Percentiles rank a stretch among this genome's conserved stretches.
phyloP scores from a whole-genome alignment of 805 yeast genomes.

The Komagataella pseudopastoris region DNA sequence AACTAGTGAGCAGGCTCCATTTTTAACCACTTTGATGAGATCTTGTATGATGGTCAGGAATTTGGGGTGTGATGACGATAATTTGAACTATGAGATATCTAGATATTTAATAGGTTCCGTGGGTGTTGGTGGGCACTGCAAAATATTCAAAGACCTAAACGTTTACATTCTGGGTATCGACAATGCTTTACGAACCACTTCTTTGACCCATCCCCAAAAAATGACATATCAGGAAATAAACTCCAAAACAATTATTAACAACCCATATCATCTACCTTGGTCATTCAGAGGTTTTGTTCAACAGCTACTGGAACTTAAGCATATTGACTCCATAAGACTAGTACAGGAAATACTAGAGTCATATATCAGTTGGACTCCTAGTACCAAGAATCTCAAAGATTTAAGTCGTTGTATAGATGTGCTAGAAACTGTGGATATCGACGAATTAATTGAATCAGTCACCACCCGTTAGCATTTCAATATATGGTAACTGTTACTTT shows the following conservation, averaged over 20 bases:
- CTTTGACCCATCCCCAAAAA: constrained; percentile 25
- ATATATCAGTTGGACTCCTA: constrained; percentile 77
- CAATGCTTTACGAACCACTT: constrained; percentile 65
- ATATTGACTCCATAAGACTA: constrained; percentile 40
- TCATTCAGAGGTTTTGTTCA: constrained; percentile 75
- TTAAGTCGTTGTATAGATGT: constrained; percentile 41
- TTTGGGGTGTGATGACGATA: constrained; percentile 14
- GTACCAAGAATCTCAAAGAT: constrained; percentile 64
- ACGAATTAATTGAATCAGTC: constrained; percentile 7
- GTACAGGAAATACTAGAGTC: constrained; percentile 29
- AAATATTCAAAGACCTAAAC: constrained; percentile 59
- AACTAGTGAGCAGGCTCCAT: constrained; percentile 16
- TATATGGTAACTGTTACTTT: neutral
- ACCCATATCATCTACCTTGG: constrained; percentile 89
- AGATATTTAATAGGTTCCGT: constrained; percentile 58
- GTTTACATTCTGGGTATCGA: constrained; percentile 70
- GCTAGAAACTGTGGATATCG: constrained; percentile 5
- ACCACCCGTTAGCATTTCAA: neutral
- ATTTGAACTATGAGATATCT: constrained; percentile 42
- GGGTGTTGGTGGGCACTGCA: constrained; percentile 75
- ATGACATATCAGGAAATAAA: constrained; percentile 18
- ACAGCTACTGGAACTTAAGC: constrained; percentile 30
- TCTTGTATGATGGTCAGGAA: constrained; percentile 12
- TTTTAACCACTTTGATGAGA: constrained; percentile 6
- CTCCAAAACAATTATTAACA: constrained; percentile 43